Evolutionary conservation across 108 stramenopile genomes (phyloP).

Genomic region (Pseudonitzschia pungens): DNA sequence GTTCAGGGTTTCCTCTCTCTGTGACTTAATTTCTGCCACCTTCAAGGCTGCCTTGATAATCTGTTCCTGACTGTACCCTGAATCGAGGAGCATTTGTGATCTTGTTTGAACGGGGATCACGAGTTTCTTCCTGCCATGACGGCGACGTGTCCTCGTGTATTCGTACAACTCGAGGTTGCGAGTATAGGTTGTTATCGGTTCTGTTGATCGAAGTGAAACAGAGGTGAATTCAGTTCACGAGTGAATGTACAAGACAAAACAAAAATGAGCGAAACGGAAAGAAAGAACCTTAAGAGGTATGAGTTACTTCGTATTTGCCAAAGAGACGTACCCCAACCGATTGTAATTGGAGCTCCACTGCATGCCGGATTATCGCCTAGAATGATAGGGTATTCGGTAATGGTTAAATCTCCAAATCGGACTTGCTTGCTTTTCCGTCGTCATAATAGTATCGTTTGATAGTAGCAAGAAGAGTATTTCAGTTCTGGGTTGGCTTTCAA

Average conservation of each 20-base stretch:
- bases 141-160: conserved; percentile 9
- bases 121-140: conserved; percentile 21
- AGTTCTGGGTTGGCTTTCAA: background rate
- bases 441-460: conserved; percentile 1
- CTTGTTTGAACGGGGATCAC: conserved; percentile 32
- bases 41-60: conserved; percentile 17
- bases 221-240: background rate
- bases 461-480: background rate
- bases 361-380: conserved; percentile 41
- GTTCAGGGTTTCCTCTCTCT: conserved; percentile 22
- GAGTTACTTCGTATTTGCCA: background rate
- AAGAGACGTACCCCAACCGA: conserved; percentile 26
- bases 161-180: conserved; percentile 29
- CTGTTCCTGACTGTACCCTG: conserved; percentile 28
- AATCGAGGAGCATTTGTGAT: conserved; percentile 21
- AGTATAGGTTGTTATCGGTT: background rate
- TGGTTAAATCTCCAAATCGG: conserved; percentile 20
- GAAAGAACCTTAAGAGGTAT: too few species aligned
- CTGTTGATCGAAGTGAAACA: background rate
- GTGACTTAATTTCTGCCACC: conserved; percentile 24
- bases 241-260: background rate
- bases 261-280: background rate
- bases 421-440: conserved; percentile 19
- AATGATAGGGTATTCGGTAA: conserved; percentile 36
- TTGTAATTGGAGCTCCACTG: conserved; percentile 35